Evolutionary conservation across 2,329 filamentous ascomycete species (phyloP), one percentile per base, ranked within the genome.

Genomic region (Dothiorella sarmentorum): DNA sequence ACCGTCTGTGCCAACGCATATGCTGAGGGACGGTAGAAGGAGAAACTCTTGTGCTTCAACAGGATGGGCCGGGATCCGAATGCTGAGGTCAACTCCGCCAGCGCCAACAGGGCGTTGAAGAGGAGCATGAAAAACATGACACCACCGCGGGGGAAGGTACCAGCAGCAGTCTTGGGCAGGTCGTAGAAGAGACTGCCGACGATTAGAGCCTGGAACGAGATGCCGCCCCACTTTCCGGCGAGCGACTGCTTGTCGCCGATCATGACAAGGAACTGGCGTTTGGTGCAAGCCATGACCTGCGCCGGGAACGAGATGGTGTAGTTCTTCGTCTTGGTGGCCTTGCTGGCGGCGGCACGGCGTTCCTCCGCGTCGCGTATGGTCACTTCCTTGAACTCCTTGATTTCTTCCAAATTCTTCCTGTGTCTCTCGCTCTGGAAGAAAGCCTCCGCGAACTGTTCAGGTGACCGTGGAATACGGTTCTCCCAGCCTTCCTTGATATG

Each of bases 41-140:
- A 85, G 63, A 88, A 89, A 22, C 80, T 84, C 66, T 88, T 88
- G 70, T 89, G 86, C 68, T 89, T 89, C 56, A 87, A 73, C 37
- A 90, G 71, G 58, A 90, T 87, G 0, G 85, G 85, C 43, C 85
- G 81, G 20, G 80, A 81, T 47, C 79, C 72, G 63, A 88, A 89
- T 0, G 84, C 80, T 1, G 83, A 71, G 0, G 85, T 84, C 38
- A 85, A 75, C 65, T 88, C 84, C 4, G 82, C 80, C 45, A 87
- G 68, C 3, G 85, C 83, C 29, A 86, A 75, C 7, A 87, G 73
- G 10, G 84, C 78, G 63, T 87, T 86, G 73, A 86, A 86, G 1
- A 87, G 73, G 1, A 87, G 70, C 59, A 84, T 78, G 65, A 84
- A 83, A 69, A 87, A 87, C 63, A 87, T 75, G 2, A 83, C 80